These are phyloP conservation scores for Serendipita sp. DNA, from an alignment of 768 basidiomycete genomes.

Conservation along the genomic window DNA sequence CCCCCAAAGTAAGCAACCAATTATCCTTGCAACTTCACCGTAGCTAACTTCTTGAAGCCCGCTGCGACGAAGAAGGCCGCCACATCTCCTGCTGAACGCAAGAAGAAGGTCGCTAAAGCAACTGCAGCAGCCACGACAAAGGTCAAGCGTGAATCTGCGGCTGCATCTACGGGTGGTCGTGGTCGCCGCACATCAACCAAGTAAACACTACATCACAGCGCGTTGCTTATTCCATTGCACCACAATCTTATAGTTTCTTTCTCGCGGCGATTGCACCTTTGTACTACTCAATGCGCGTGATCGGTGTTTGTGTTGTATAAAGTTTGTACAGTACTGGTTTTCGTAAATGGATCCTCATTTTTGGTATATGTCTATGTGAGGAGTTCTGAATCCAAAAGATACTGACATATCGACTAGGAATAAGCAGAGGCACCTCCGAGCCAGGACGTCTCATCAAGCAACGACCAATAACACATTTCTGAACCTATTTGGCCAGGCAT, in stretches of 20 bases:
- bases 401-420: too few relatives aligned
- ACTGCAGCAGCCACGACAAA: constrained; percentile 11
- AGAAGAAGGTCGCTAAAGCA: constrained; percentile 15
- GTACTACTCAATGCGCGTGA: too few relatives aligned
- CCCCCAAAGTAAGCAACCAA: constrained; percentile 26
- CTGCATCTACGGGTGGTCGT: background rate
- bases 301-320: background rate
- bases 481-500: too few relatives aligned
- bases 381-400: too few relatives aligned
- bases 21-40: background rate
- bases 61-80: constrained; percentile 20
- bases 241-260: too few relatives aligned
- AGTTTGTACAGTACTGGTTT: background rate
- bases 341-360: background rate
- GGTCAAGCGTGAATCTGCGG: constrained; percentile 15
- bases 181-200: background rate
- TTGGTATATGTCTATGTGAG: too few relatives aligned
- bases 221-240: too few relatives aligned
- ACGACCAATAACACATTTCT: too few relatives aligned
- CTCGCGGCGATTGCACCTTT: too few relatives aligned
- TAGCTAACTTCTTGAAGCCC: constrained; percentile 17
- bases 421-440: too few relatives aligned
- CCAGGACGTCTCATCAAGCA: too few relatives aligned
- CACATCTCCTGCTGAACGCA: constrained; percentile 15
- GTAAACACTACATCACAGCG: background rate